Evolutionary conservation across 2,329 filamentous ascomycete genomes (phyloP), one percentile per base, ranked within the genome.

Genomic region (Hypoxylon sp.): DNA sequence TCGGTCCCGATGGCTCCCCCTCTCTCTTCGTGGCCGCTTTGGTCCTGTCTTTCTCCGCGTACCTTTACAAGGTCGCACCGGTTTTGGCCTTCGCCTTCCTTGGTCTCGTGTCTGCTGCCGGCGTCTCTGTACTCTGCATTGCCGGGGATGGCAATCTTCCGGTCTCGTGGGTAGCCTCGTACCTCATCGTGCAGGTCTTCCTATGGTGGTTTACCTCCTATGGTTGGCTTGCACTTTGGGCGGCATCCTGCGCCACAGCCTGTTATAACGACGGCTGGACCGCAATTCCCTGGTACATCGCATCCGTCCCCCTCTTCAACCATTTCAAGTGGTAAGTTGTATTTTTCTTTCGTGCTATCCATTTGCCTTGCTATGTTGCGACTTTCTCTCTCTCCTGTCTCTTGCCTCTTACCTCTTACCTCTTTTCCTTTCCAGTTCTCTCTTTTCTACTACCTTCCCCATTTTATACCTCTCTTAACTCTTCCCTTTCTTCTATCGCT

Each of bases 151-250:
- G 28, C 15, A 37, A 57, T 46, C 20, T 64, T 24, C 30, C 60
- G 26, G 44, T 34, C 48, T 41, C 55, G 20, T 49, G 50, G 20
- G 32, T 56, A 13, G 13, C 32, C 10, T 10, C 15, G 4, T 62
- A 26, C 34, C 48, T 62, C 55, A 51, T 56, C 1, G 10, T 22
- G 15, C 62, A 65, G 41, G 22, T 37, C 41, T 7, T 41, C 62
- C 34, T 59, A 6, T 48, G 46, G 47, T 6, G 24, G 8, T 56
- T 41, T 22, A 62, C 60, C 26, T 17, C 54, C 15, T 56, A 37
- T 17, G 61, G 64, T 51, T 64, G 60, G 64, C 47, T 17, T 30
- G 61, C 19, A 15, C 53, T 50, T n/a, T 63, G 56, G 56, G 51
- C 6, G 13, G 48, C 43, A 1, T 6, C 30, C 3, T 30, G 8